A percentile compares a stretch with the other conserved stretches of the same genome.
Conservation (phyloP, 2,329 filamentous ascomycete genomes). For the Cercospora janseana region DNA sequence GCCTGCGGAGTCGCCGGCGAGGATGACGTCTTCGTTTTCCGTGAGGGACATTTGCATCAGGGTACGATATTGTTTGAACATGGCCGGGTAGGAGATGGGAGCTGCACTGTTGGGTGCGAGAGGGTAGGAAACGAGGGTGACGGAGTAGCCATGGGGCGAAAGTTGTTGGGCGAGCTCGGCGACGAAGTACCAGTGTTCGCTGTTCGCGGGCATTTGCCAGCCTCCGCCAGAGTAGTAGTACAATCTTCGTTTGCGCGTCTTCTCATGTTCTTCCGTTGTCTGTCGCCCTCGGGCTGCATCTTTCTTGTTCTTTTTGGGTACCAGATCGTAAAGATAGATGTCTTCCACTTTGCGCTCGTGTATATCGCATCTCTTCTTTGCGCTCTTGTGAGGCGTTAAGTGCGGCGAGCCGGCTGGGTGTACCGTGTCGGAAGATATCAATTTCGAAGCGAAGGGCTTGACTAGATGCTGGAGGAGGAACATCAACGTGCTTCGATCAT, state of each 20-base stretch:
- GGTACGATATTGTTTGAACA: slow-evolving; percentile 47
- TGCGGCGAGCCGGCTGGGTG: slow-evolving; percentile 43
- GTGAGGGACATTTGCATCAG: slow-evolving; percentile 47
- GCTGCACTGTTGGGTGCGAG: slow-evolving; percentile 56
- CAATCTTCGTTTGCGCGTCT: slow-evolving; percentile 39
- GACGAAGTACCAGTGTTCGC: slow-evolving; percentile 54
- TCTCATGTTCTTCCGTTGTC: slow-evolving; percentile 9
- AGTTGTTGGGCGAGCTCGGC: slow-evolving; percentile 47
- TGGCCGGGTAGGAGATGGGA: slow-evolving; percentile 47
- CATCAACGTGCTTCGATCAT: slow-evolving; percentile 40
- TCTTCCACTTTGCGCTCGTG: slow-evolving; percentile 44
- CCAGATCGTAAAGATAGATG: slow-evolving; percentile 50
- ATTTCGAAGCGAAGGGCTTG: slow-evolving; percentile 38
- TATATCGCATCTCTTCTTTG: slow-evolving; percentile 39
- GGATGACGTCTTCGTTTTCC: slow-evolving; percentile 41
- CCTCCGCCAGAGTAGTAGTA: slow-evolving; percentile 59
- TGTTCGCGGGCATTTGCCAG: slow-evolving; percentile 53
- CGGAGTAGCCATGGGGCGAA: slow-evolving; percentile 31
- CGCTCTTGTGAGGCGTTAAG: slow-evolving; percentile 40
- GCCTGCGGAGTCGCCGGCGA: slow-evolving; percentile 57
- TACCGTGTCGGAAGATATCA: slow-evolving; percentile 37
- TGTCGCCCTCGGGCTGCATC: not conserved
- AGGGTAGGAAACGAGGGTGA: slow-evolving; percentile 54
- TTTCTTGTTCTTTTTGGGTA: slow-evolving; percentile 15
- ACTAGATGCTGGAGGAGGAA: slow-evolving; percentile 41